phyloP scores from a whole-genome alignment of 2,329 filamentous ascomycete species.

The Neonectria ditissima region DNA sequence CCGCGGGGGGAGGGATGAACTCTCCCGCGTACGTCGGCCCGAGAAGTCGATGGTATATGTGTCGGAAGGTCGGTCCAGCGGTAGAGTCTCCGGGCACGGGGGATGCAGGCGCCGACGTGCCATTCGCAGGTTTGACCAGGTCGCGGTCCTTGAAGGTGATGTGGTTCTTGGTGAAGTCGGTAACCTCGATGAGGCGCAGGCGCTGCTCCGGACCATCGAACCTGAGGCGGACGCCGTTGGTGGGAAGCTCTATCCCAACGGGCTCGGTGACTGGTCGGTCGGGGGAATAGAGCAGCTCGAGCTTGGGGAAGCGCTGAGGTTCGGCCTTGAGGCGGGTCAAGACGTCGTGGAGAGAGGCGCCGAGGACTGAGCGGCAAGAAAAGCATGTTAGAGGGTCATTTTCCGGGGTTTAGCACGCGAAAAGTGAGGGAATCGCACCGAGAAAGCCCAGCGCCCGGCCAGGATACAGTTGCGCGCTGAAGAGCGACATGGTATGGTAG shows the following conservation, averaged over 20 bases:
- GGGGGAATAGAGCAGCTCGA: conserved; percentile 86
- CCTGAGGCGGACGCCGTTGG: conserved; percentile 88
- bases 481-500: conserved; percentile 59
- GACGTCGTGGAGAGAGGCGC: conserved; percentile 90
- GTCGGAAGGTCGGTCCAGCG: conserved; percentile 80
- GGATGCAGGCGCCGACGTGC: conserved; percentile 50
- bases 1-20: conserved; percentile 76
- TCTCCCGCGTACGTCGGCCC: conserved; percentile 95
- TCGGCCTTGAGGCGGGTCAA: conserved; percentile 90
- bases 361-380: conserved; percentile 72
- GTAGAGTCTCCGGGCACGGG: conserved; percentile 49
- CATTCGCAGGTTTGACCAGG: conserved; percentile 73
- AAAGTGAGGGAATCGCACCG: conserved; percentile 48
- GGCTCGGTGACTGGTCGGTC: conserved; percentile 79
- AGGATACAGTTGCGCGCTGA: conserved; percentile 73
- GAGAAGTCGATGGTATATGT: conserved; percentile 93
- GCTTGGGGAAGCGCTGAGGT: conserved; percentile 82
- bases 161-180: conserved; percentile 87
- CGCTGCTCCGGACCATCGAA: conserved; percentile 96
- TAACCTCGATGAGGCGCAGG: conserved; percentile 87
- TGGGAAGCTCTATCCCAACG: conserved; percentile 79
- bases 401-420: not conserved
- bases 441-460: conserved; percentile 75
- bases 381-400: not conserved
- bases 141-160: conserved; percentile 85